Conservation (phyloP, 805 yeast species). For the Lachancea thermotolerans region DNA sequence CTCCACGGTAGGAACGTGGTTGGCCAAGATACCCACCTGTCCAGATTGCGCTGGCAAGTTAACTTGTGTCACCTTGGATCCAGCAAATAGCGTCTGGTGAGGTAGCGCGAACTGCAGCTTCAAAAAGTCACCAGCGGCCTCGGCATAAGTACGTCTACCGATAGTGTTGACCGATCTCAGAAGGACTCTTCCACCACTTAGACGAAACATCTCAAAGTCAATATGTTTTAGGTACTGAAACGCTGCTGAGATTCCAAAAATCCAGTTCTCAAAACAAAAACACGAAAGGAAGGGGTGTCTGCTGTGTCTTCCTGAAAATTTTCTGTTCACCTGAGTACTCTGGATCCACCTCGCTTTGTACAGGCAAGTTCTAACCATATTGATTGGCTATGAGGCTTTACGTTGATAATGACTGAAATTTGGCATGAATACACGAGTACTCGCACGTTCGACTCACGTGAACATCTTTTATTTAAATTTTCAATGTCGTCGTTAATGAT, state of each 20-base stretch:
- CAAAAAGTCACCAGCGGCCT: conserved; percentile 72
- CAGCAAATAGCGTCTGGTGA: conserved; percentile 59
- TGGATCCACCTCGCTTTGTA: too few species aligned
- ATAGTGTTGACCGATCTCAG: conserved; percentile 40
- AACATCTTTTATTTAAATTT: too few species aligned
- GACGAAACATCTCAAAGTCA: conserved; percentile 21
- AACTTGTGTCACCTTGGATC: conserved; percentile 56
- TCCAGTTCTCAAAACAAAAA: background rate
- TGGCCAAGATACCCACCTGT: conserved; percentile 92
- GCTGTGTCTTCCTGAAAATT: background rate
- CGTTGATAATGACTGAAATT: too few species aligned
- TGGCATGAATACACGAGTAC: too few species aligned
- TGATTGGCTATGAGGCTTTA: background rate
- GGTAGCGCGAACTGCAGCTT: conserved; percentile 90
- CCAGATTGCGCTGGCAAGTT: conserved; percentile 95
- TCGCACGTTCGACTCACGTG: too few species aligned
- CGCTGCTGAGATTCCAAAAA: too few species aligned
- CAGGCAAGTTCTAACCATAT: too few species aligned
- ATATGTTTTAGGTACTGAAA: background rate
- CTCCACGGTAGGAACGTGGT: conserved; percentile 96
- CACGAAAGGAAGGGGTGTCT: background rate
- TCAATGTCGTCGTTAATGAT: too few species aligned
- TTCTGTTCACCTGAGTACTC: background rate
- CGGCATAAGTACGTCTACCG: conserved; percentile 80
- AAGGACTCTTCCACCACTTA: conserved; percentile 15